Evolutionary conservation across 208 protist genomes (phyloP), one percentile per base, ranked within the genome.

Genomic region (Porcisia hertigi): DNA sequence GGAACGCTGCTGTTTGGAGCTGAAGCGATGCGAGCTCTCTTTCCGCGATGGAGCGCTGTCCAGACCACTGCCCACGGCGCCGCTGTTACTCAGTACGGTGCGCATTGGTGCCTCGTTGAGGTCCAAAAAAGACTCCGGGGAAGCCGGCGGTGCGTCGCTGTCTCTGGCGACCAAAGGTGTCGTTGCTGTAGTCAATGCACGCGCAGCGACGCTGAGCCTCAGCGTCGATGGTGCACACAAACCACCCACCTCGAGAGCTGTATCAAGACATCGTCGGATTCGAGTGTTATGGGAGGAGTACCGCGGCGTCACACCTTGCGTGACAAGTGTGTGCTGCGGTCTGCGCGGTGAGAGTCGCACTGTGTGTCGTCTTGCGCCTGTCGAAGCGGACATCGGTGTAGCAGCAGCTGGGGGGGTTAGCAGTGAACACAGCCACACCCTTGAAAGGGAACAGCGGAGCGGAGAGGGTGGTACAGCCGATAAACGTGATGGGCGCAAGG

Each of bases 51-150:
- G 23, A 5, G 23, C 9, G 63, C 23, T 25, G 14, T 20, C 18
- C 18, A 5, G 36, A 52, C 3, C 18, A 47, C 16, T 11, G 41
- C 63, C 25, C 41, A 52, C 63, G 23, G 41, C 36, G 9, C 41
- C 47, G 63, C 63, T 67, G 63, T 3, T 36, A n/a, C 63, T 67
- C 39, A 52, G 63, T 39, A 30, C 41, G 2, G 41, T 14, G 30
- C 41, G 41, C 34, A 52, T 43, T 1, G 63, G 23, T 14, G 23
- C 39, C 7, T 67, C 63, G 25, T 67, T 67, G 41, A 67, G 63
- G 23, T 67, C 63, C 20, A 67, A 20, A n/a, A 67, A 67, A 4
- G 23, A 67, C 41, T 67, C 63, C 41, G 41, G 63, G 39, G 63
- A 67, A 25, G 23, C 63, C 41, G 41, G 41, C 41, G 34, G 63